Conservation (phyloP, 306 rosid genomes). For the Prunus mume region DNA sequence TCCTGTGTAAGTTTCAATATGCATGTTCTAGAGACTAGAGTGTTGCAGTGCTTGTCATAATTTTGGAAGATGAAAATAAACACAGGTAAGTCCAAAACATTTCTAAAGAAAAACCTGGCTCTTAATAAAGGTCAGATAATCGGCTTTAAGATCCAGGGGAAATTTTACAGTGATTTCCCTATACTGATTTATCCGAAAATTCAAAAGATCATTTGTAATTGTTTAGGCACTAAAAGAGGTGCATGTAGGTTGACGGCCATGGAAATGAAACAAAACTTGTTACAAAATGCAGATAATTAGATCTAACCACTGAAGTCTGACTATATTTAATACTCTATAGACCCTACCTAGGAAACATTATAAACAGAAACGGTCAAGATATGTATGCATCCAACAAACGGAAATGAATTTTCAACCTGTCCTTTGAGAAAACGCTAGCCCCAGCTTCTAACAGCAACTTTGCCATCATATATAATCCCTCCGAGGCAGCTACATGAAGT, state of each 20-base stretch:
- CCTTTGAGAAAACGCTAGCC: slow-evolving; percentile 80
- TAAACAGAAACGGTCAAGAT: background rate
- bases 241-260: background rate
- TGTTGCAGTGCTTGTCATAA: too few species aligned
- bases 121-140: background rate
- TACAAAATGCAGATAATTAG: background rate
- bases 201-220: background rate
- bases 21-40: background rate
- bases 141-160: background rate
- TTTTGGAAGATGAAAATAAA: background rate
- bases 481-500: slow-evolving; percentile 80
- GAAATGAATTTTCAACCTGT: slow-evolving; percentile 45
- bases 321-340: background rate
- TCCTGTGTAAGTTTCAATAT: background rate
- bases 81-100: background rate
- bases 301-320: background rate
- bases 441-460: slow-evolving; percentile 75
- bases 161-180: too few species aligned
- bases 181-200: background rate
- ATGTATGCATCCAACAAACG: background rate
- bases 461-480: slow-evolving; percentile 80
- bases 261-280: background rate
- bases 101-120: background rate
- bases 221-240: background rate
- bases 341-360: background rate